Base-by-base conservation (phyloP, 2,329 filamentous ascomycete genomes). In the Calonectria leucothoes region DNA sequence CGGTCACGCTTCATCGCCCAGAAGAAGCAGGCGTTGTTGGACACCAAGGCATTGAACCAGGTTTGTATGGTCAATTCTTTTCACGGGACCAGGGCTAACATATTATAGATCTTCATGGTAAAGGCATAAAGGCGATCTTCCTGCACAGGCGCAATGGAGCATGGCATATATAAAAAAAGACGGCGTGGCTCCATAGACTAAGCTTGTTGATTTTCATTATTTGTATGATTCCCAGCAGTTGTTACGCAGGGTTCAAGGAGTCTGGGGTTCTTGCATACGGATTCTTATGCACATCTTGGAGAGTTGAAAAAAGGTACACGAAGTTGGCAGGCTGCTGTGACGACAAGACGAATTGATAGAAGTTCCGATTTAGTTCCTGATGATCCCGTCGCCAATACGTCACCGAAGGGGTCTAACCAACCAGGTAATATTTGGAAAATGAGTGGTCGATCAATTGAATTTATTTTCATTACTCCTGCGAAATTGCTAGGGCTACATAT, bases 1-100 rank as follows among this genome's bases (percentile, higher is more conserved):
- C 89, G 96, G 75, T 92, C 94, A 77, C 90, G 95, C 73, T 95
- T 96, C 84, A 98, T 98, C 80, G 93, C 93, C 70, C 94, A 97
- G 79, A 98, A 98, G 88, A 93, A 92, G 80, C 91, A 93, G 86
- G 95, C 96, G 3, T 90, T 95, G 72, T 90, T 95, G 86, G 94
- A 98, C 83, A 90, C 93, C 63, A 92, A 93, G 81, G 94, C 95
- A 17, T 85, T 98, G 81, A 96, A 96, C 83, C 95, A 98, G 92
- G 94, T 96, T 86, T 83, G 87, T 76, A 37, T 94, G 33, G 10
- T 11, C 6, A 42, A 15, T 45, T 31, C 49, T 39, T 6, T 4
- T 23, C 12, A 52, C 14, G 48, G 23, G 25, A 23, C 14, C 37
- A 27, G 42, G 55, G 17, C 72, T 79, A 69, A 76, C 55, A n/a